Evolutionary conservation across 73 alveolate genomes (phyloP), one percentile per base, ranked within the genome.

Genomic region (Paramecium sonneborni): DNA sequence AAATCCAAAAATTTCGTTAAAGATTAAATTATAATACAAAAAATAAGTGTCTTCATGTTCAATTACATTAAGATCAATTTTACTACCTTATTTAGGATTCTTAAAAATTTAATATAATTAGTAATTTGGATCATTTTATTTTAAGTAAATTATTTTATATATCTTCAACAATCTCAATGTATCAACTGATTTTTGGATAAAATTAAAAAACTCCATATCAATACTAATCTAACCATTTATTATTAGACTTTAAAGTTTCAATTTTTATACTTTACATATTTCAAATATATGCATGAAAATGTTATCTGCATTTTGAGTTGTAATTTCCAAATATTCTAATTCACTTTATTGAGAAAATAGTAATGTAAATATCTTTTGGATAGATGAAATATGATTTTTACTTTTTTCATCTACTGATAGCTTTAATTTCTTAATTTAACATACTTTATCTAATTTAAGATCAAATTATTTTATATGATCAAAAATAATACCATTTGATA

Each of bases 1-100:
- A 62, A 62, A 62, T 26, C 84, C 84, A 62, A 62, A 62, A 21
- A 62, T 32, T 30, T 62, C 84, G 24, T 62, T 62, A 62, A 62
- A 62, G 12, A 62, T 62, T 14, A 62, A 10, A 62, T 62, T 62
- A 62, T 62, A 62, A 32, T 62, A 62, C 0, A 30, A 26, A 26
- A 62, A 62, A n/a, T 62, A 62, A 28, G 84, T 62, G 11, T 32
- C 84, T 30, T 62, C 84, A 26, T 62, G 48, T 30, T 62, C 84
- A 14, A 62, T 62, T 30, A 23, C 12, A 26, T 62, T 62, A 11
- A 62, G 26, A 23, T 62, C 84, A 3, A 62, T 9, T 62, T 30
- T 32, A 30, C 84, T 62, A 7, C 44, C 44, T n/a, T 2, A 32
- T 62, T 62, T 62, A 14, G 84, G 84, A 26, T n/a, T 26, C 84